These are phyloP conservation scores for Nemania abortiva DNA, from an alignment of 2,329 filamentous ascomycete species.

Conservation along the genomic window DNA sequence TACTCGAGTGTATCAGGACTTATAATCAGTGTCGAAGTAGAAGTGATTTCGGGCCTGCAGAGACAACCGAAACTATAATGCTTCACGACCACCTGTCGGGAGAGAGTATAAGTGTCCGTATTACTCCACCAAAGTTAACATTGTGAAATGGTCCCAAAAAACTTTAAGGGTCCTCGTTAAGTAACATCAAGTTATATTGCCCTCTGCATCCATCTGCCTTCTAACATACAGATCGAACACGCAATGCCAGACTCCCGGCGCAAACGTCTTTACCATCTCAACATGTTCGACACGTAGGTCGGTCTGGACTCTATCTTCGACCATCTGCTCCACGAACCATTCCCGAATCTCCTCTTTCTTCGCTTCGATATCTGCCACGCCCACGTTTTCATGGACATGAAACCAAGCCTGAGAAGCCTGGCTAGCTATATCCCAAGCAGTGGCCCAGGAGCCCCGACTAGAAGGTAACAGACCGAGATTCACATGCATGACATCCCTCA, in stretches of 20 bases:
- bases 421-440: constrained; percentile 61
- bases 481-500: constrained; percentile 64
- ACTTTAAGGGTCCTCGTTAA: not conserved
- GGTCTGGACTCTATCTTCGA: constrained; percentile 28
- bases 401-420: constrained; percentile 63
- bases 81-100: not conserved
- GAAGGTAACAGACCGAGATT: constrained; percentile 74
- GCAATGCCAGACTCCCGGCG: constrained; percentile 76
- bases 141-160: not conserved
- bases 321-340: constrained; percentile 58
- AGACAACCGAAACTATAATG: not conserved
- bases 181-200: constrained; percentile 36
- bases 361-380: constrained; percentile 63
- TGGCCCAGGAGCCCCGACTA: constrained; percentile 66
- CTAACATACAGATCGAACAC: constrained; percentile 73
- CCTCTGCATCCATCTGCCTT: constrained; percentile 41
- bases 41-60: not conserved
- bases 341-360: constrained; percentile 62
- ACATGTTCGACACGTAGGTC: constrained; percentile 64
- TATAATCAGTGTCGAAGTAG: not conserved
- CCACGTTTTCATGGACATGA: constrained; percentile 76
- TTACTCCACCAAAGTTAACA: not conserved
- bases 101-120: too few species aligned
- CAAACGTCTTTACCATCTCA: constrained; percentile 77
- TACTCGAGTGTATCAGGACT: not conserved